Evolutionary conservation across 1,284 basidiomycete species (phyloP).

Genomic region (Nidula niveotomentosa): DNA sequence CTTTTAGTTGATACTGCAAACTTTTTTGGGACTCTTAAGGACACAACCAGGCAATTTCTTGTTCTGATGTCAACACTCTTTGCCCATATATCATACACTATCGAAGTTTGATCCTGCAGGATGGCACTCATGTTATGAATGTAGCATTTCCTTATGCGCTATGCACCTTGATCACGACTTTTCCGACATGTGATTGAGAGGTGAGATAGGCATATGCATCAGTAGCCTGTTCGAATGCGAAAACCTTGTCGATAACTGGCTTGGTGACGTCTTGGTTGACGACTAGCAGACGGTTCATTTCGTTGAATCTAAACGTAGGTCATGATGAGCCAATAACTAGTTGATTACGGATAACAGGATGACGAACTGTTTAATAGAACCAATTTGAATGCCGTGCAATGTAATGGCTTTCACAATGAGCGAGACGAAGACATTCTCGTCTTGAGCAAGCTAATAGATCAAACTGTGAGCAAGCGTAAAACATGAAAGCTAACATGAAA

Average conservation of each 20-base stretch:
- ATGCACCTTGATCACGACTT: conserved; percentile 42
- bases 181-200: conserved; percentile 44
- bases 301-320: conserved; percentile 18
- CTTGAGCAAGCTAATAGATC: not conserved
- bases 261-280: conserved; percentile 35
- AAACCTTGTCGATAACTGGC: conserved; percentile 51
- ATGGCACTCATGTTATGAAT: no score
- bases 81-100: no score
- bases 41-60: no score
- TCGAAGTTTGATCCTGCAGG: no score
- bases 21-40: not conserved
- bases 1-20: not conserved
- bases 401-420: conserved; percentile 13
- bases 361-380: conserved; percentile 21
- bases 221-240: conserved; percentile 44
- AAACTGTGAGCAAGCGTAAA: not conserved
- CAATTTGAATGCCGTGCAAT: conserved; percentile 19
- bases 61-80: no score
- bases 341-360: not conserved
- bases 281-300: conserved; percentile 29
- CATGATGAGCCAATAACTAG: not conserved
- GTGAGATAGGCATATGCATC: conserved; percentile 44
- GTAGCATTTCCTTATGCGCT: no score
- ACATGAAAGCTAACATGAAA: not conserved
- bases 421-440: conserved; percentile 8